Evolutionary conservation across 106 monocot species (phyloP).

Genomic region (Amphibolis antarctica): DNA sequence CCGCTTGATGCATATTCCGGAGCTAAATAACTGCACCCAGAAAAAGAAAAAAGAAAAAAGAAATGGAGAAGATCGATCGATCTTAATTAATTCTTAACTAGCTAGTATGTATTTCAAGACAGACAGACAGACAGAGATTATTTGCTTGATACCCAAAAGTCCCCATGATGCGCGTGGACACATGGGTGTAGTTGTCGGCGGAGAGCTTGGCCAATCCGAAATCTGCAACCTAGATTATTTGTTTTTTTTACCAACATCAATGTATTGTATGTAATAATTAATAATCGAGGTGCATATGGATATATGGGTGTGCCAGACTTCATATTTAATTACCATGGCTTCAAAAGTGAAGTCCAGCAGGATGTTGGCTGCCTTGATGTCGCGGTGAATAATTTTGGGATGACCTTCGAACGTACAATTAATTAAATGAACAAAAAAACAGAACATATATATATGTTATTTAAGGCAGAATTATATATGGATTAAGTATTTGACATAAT

Average conservation of each 20-base stretch:
- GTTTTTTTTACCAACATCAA: background rate
- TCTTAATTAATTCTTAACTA: too few relatives aligned
- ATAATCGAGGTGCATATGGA: background rate
- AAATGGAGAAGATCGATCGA: background rate
- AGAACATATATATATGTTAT: too few relatives aligned
- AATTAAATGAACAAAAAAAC: too few relatives aligned
- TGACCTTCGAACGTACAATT: slow-evolving; percentile 63
- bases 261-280: background rate
- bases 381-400: slow-evolving; percentile 78
- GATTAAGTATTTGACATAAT: too few relatives aligned
- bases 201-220: slow-evolving; percentile 24
- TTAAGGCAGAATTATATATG: too few relatives aligned
- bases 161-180: slow-evolving; percentile 22
- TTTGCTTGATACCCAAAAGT: slow-evolving; percentile 8
- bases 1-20: slow-evolving; percentile 21
- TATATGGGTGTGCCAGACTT: too few relatives aligned
- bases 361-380: slow-evolving; percentile 36
- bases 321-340: slow-evolving; percentile 15
- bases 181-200: slow-evolving; percentile 14
- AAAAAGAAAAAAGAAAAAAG: background rate
- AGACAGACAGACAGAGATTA: too few relatives aligned
- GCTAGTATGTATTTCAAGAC: too few relatives aligned
- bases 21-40: background rate
- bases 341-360: slow-evolving; percentile 17
- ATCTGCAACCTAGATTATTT: slow-evolving; percentile 14